Percentiles rank a stretch among this genome's conserved stretches.
Evolutionary conservation across 148 eudicot genomes (phyloP).

Genomic region (Oxyria digyna): DNA sequence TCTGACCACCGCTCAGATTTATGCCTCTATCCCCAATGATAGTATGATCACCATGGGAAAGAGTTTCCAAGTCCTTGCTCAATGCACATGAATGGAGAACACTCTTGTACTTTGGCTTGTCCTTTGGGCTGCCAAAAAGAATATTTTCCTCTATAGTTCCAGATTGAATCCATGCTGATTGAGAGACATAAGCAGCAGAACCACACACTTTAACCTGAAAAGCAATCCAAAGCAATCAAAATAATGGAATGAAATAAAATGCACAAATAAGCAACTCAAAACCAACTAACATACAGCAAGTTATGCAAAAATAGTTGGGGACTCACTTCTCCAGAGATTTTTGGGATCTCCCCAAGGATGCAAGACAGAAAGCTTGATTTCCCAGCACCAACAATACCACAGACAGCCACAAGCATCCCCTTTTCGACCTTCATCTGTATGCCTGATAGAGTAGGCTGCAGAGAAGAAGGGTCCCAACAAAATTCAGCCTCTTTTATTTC

Average conservation of each 20-base stretch:
- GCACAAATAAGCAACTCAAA: slow-evolving; percentile 10
- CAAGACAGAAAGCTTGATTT: slow-evolving; percentile 89
- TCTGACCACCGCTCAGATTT: slow-evolving; percentile 97
- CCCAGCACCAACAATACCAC: slow-evolving; percentile 91
- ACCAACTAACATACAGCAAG: slow-evolving; percentile 10
- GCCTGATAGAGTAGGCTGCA: slow-evolving; percentile 44
- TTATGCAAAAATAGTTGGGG: slow-evolving; percentile 6
- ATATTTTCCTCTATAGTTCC: slow-evolving; percentile 91
- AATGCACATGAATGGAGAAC: slow-evolving; percentile 77
- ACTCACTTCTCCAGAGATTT: slow-evolving; percentile 86
- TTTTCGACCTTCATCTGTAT: slow-evolving; percentile 56
- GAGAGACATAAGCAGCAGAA: slow-evolving; percentile 91
- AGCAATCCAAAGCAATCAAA: slow-evolving; percentile 11
- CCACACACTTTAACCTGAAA: slow-evolving; percentile 75
- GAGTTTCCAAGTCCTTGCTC: slow-evolving; percentile 68
- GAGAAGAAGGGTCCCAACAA: slow-evolving; percentile 62
- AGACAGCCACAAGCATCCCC: slow-evolving; percentile 85
- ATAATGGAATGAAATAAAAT: slow-evolving; percentile 2
- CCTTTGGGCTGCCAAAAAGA: slow-evolving; percentile 89
- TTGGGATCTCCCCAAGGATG: slow-evolving; percentile 95
- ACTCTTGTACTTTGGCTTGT: slow-evolving; percentile 63
- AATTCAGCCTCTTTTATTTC: slow-evolving; percentile 70
- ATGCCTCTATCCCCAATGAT: slow-evolving; percentile 95
- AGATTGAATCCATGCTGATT: slow-evolving; percentile 97
- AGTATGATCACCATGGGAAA: slow-evolving; percentile 96